Percentiles rank a stretch among this genome's conserved stretches.
Conservation (phyloP, 2,329 filamentous ascomycete species). For the Xylariales sp. region DNA sequence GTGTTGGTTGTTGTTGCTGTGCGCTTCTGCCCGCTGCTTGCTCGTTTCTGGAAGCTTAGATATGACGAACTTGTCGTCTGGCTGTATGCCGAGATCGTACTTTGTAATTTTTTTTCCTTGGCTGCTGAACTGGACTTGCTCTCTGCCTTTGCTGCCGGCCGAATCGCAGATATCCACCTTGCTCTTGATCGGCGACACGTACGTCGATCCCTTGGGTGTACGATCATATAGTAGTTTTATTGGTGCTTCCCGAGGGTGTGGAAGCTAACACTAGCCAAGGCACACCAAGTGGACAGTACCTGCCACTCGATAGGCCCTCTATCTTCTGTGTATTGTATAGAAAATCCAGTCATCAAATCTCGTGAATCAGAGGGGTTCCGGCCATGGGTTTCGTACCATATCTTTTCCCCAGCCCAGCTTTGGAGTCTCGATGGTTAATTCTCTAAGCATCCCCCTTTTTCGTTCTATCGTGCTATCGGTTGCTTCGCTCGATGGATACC, state of each 20-base stretch:
- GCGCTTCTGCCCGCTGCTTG: background rate
- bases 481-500: background rate
- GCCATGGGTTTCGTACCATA: no score
- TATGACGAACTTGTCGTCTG: conserved; percentile 9
- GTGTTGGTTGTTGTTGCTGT: background rate
- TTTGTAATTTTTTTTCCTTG: background rate
- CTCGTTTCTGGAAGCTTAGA: conserved; percentile 10
- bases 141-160: background rate
- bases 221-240: background rate
- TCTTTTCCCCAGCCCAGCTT: no score
- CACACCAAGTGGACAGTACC: background rate
- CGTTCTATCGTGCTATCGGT: background rate
- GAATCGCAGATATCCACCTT: conserved; percentile 3
- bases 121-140: background rate
- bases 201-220: background rate
- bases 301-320: background rate
- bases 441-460: background rate
- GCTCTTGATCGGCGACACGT: conserved; percentile 5
- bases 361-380: no score
- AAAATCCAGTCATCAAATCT: no score
- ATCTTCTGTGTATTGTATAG: no score
- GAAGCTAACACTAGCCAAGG: background rate
- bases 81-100: conserved; percentile 1
- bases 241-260: background rate
- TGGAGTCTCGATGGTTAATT: background rate